Conservation (phyloP, 495 filamentous ascomycete genomes). For the Aspergillus asperescens region DNA sequence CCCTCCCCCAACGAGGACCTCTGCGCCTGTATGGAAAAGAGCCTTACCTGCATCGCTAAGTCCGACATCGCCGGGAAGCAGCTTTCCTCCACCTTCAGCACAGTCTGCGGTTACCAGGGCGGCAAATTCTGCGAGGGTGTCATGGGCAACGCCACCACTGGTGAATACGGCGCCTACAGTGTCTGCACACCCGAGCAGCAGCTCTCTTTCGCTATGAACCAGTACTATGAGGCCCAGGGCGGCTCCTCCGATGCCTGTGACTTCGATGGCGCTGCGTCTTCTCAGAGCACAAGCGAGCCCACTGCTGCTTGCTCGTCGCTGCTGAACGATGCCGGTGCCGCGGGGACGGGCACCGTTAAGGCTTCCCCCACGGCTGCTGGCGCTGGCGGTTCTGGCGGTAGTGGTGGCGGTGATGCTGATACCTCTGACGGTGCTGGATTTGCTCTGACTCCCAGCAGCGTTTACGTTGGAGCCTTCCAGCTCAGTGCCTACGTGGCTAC, state of each 20-base stretch:
- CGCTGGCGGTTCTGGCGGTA: neutral
- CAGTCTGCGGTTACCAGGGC: constrained; percentile 56
- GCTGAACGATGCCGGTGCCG: constrained; percentile 52
- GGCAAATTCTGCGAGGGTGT: constrained; percentile 65
- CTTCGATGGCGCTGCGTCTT: constrained; percentile 64
- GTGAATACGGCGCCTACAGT: constrained; percentile 77
- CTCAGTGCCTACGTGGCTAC: constrained; percentile 62
- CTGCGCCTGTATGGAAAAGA: constrained; percentile 75
- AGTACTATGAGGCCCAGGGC: constrained; percentile 65
- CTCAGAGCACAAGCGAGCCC: constrained; percentile 40
- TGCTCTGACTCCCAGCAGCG: constrained; percentile 21
- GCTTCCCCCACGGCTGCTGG: constrained; percentile 43
- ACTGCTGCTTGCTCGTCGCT: constrained; percentile 50
- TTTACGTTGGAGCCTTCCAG: constrained; percentile 55
- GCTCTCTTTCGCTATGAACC: constrained; percentile 73
- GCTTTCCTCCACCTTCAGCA: constrained; percentile 63
- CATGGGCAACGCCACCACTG: constrained; percentile 59
- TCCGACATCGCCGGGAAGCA: constrained; percentile 43
- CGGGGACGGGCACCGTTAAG: constrained; percentile 59
- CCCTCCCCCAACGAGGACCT: constrained; percentile 74
- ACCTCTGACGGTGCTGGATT: constrained; percentile 8
- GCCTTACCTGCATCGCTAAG: constrained; percentile 60
- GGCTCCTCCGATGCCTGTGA: constrained; percentile 59
- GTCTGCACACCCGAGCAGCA: constrained; percentile 75
- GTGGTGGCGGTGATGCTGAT: constrained; percentile 16